phyloP scores from a whole-genome alignment of 2,329 filamentous ascomycete genomes.

The Cadophora gregata region DNA sequence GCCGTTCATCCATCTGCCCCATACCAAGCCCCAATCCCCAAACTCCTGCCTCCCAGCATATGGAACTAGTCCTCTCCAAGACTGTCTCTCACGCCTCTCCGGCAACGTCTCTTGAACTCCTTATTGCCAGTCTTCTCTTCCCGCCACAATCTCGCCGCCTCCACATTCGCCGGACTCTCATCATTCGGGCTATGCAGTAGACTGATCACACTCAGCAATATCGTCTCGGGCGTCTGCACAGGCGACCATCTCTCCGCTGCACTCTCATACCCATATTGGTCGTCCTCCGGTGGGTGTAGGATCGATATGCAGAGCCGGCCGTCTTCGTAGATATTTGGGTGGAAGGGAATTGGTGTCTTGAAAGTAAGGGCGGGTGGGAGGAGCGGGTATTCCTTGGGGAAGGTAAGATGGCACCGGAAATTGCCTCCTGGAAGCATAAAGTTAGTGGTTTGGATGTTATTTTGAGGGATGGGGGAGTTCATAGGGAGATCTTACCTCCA shows the following conservation, averaged over 20 bases:
- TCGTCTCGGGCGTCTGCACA: constrained; percentile 94
- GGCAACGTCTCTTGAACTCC: constrained; percentile 80
- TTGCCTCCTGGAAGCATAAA: constrained; percentile 72
- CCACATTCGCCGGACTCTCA: constrained; percentile 93
- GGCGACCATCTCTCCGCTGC: constrained; percentile 92
- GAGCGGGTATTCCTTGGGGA: constrained; percentile 85
- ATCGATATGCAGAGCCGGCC: constrained; percentile 97
- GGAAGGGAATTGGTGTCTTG: constrained; percentile 81
- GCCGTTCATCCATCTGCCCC: background rate
- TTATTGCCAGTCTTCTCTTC: constrained; percentile 69
- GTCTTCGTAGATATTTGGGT: constrained; percentile 90
- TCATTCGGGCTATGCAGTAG: constrained; percentile 93
- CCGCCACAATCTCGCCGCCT: constrained; percentile 87
- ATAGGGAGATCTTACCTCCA: constrained; percentile 63
- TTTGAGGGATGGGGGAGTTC: constrained; percentile 58
- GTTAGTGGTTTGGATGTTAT: constrained; percentile 50
- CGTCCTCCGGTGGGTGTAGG: constrained; percentile 92
- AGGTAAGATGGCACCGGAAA: constrained; percentile 84
- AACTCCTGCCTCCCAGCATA: background rate
- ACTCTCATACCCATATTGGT: constrained; percentile 91
- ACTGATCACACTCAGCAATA: constrained; percentile 89
- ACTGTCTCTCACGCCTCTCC: constrained; percentile 81
- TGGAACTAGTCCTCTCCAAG: constrained; percentile 70
- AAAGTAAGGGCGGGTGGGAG: constrained; percentile 90
- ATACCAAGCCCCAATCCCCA: background rate